phyloP scores from a whole-genome alignment of 371 early-diverging fungal species.

The Mucor circinelloides region DNA sequence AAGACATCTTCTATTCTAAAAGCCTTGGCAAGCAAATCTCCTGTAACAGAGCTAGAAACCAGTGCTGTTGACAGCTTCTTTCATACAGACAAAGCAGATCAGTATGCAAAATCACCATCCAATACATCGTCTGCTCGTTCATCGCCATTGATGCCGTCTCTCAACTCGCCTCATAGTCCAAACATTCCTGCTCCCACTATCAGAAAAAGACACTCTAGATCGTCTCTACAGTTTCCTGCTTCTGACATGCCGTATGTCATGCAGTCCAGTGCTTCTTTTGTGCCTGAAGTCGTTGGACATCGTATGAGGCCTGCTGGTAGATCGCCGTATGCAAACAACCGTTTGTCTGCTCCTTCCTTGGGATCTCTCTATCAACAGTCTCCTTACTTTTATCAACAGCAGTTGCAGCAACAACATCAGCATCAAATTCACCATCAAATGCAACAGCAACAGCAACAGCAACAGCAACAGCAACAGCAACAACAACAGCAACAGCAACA shows the following conservation, averaged over 20 bases:
- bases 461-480: constrained; percentile 8
- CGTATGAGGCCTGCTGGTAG: constrained; percentile 15
- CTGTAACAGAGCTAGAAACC: constrained; percentile 20
- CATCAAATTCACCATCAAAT: constrained; percentile 4
- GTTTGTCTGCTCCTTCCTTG: constrained; percentile 35
- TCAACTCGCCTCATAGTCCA: constrained; percentile 23
- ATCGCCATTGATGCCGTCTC: constrained; percentile 16
- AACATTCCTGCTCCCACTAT: constrained; percentile 11
- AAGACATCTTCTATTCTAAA: constrained; percentile 10
- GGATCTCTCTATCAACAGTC: constrained; percentile 26
- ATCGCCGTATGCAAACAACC: constrained; percentile 25
- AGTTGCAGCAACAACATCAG: constrained; percentile 18
- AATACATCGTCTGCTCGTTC: constrained; percentile 28
- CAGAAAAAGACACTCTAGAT: constrained; percentile 19
- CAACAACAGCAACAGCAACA: constrained; percentile 11
- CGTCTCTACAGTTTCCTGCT: constrained; percentile 12
- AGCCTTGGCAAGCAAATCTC: constrained; percentile 14
- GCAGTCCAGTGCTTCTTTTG: constrained; percentile 7
- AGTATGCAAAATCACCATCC: constrained; percentile 14
- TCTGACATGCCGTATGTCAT: constrained; percentile 11
- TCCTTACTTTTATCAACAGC: constrained; percentile 19
- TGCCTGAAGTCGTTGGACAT: constrained; percentile 8
- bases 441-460: constrained; percentile 6
- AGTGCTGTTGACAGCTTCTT: not conserved
- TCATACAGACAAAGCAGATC: constrained; percentile 4